Percentiles rank a stretch among this genome's conserved stretches.
These are phyloP conservation scores for Canavalia ensiformis DNA, from an alignment of 306 rosid species.

Conservation along the genomic window DNA sequence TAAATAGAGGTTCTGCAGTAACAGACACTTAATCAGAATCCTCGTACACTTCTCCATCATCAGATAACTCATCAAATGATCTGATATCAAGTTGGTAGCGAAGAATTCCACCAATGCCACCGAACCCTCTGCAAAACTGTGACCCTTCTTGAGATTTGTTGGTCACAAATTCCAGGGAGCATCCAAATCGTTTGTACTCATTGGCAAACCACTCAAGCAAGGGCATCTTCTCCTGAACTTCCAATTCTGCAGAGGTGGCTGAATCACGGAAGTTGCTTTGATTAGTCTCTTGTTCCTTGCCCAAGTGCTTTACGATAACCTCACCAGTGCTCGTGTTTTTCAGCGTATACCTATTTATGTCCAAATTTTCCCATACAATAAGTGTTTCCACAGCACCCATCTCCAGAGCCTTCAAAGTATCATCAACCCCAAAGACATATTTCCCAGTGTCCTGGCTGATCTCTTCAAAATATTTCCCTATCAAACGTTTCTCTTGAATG, in stretches of 20 bases:
- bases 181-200: constrained; percentile 3
- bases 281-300: not conserved
- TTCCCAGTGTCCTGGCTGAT: constrained; percentile 26
- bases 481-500: constrained; percentile 20
- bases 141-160: constrained; percentile 27
- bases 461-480: constrained; percentile 28
- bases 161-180: constrained; percentile 21
- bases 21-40: constrained; percentile 9
- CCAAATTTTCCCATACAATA: constrained; percentile 82
- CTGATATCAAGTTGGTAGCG: constrained; percentile 22
- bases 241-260: constrained; percentile 1
- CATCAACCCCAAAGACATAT: constrained; percentile 22
- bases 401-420: constrained; percentile 49
- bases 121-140: constrained; percentile 10
- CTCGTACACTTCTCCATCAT: constrained; percentile 15
- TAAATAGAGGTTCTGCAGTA: not conserved
- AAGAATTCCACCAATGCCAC: constrained; percentile 33
- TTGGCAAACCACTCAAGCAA: constrained; percentile 28
- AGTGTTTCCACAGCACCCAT: constrained; percentile 82
- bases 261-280: not conserved
- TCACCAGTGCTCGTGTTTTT: constrained; percentile 61
- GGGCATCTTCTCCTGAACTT: constrained; percentile 21
- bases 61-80: constrained; percentile 24
- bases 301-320: constrained; percentile 63
- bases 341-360: constrained; percentile 63